Evolutionary conservation across 257 asterid species (phyloP), one percentile per base, ranked within the genome.

Genomic region (Lantana camara): DNA sequence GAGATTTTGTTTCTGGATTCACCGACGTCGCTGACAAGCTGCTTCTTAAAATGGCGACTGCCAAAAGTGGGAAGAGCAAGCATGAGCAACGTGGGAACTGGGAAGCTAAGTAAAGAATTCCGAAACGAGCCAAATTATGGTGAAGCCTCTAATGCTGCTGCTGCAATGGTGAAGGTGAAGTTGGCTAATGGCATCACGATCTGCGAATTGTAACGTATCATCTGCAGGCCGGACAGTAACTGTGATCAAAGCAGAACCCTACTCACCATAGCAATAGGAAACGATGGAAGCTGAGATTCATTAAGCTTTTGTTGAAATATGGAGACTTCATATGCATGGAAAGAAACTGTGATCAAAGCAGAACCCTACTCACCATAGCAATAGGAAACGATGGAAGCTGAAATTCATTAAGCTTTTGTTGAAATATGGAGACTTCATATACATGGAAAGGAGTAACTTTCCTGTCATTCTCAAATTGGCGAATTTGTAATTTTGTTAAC

Each of bases 41-140:
- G n/a, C n/a, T n/a, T n/a, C n/a, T n/a, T n/a, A n/a, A 75, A 23
- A 75, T 56, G 79, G 42, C 42, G 49, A 66, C 60, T 46, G 42
- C 68, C 40, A 50, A 20, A 73, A 53, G 62, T 54, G 73, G 63
- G 40, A 74, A 22, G 57, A 70, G 57, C 10, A 54, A 22, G 35
- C 53, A 64, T 1, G 50, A 40, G 2, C 7, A 45, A n/a, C 6
- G 32, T 46, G 66, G 24, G 12, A 54, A 27, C 58, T n/a, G n/a
- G 32, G 4, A 27, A 27, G 32, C 32, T 27, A 27, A 27, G 5
- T 27, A 5, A 27, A 27, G 5, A 27, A 21, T 57, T 62, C 70
- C 21, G 30, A 41, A 27, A 57, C 41, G 4, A 41, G 61, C 55
- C 50, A 55, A 14, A 7, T 60, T 27, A 21, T 35, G 54, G 59